Percentiles rank a stretch among this genome's conserved stretches.
Conservation (phyloP, 768 basidiomycete species). For the Pulveroboletus sp. region DNA sequence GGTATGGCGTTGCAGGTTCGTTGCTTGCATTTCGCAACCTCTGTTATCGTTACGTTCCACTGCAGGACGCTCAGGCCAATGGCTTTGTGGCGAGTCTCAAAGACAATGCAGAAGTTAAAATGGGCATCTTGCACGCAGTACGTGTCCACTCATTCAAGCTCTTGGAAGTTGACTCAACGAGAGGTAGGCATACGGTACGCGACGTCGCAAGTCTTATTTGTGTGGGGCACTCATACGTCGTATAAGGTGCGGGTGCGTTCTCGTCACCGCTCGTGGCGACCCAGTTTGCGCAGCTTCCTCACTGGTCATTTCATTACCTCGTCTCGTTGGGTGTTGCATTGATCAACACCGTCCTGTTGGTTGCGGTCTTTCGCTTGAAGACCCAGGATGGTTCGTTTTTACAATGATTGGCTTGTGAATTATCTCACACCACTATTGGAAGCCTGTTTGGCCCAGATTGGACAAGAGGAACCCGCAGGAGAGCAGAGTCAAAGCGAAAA, state of each 20-base stretch:
- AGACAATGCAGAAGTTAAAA: constrained; percentile 37
- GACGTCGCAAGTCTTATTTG: background rate
- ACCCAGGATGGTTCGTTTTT: constrained; percentile 58
- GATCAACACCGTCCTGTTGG: constrained; percentile 50
- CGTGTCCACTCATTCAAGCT: constrained; percentile 32
- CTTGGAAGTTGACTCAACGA: background rate
- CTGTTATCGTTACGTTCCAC: background rate
- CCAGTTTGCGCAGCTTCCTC: constrained; percentile 62
- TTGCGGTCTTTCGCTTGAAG: constrained; percentile 63
- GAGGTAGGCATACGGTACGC: constrained; percentile 33
- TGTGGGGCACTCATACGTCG: constrained; percentile 5
- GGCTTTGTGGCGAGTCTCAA: constrained; percentile 42
- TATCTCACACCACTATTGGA: background rate
- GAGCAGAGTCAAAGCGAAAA: constrained; percentile 35
- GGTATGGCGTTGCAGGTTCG: constrained; percentile 47
- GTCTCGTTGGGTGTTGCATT: constrained; percentile 65
- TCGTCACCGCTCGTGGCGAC: constrained; percentile 75
- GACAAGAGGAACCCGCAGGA: constrained; percentile 42
- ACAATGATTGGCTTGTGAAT: background rate
- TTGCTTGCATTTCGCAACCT: background rate
- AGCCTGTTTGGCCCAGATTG: constrained; percentile 58
- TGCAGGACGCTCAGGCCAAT: constrained; percentile 48
- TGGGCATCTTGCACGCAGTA: constrained; percentile 40
- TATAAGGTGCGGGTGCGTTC: constrained; percentile 61
- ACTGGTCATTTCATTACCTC: constrained; percentile 81